These are phyloP conservation scores for Metschnikowia kunwiensis DNA, from an alignment of 805 yeast genomes.

Conservation along the genomic window DNA sequence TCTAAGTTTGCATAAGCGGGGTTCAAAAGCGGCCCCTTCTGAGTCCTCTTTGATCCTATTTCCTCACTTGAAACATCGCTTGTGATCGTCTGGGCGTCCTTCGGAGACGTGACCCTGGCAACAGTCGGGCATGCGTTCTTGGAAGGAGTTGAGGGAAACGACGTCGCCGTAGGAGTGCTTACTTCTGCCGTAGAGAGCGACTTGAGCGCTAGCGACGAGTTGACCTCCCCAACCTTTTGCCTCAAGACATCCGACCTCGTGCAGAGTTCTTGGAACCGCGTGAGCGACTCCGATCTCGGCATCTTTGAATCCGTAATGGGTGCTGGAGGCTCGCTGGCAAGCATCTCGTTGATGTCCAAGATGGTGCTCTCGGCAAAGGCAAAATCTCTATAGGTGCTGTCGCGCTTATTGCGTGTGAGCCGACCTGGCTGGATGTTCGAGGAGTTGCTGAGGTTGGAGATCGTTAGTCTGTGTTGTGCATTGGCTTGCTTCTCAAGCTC, in stretches of 20 bases:
- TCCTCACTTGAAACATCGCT: too few species aligned
- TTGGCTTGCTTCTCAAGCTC: constrained; percentile 17
- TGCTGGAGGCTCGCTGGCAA: constrained; percentile 17
- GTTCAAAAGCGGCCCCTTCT: too few species aligned
- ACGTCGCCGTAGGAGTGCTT: constrained; percentile 5
- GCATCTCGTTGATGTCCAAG: constrained; percentile 19
- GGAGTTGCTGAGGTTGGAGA: constrained; percentile 14
- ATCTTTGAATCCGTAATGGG: constrained; percentile 1
- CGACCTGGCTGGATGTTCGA: constrained; percentile 1
- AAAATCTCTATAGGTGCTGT: constrained; percentile 14
- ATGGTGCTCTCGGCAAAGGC: constrained; percentile 18
- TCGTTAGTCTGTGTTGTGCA: constrained; percentile 14
- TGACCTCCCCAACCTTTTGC: constrained; percentile 17
- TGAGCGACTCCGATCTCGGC: constrained; percentile 29
- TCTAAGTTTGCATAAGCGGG: too few species aligned
- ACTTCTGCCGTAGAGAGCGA: constrained; percentile 7
- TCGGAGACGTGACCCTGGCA: neutral
- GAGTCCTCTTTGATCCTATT: too few species aligned
- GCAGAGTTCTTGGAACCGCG: constrained; percentile 31
- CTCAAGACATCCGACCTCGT: constrained; percentile 18
- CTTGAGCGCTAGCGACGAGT: constrained; percentile 11
- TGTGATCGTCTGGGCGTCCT: neutral
- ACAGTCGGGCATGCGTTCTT: neutral
- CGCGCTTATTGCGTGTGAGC: constrained; percentile 9
- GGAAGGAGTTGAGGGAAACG: constrained; percentile 1